Evolutionary conservation across 106 monocot species (phyloP).

Genomic region (Platanthera zijinensis): DNA sequence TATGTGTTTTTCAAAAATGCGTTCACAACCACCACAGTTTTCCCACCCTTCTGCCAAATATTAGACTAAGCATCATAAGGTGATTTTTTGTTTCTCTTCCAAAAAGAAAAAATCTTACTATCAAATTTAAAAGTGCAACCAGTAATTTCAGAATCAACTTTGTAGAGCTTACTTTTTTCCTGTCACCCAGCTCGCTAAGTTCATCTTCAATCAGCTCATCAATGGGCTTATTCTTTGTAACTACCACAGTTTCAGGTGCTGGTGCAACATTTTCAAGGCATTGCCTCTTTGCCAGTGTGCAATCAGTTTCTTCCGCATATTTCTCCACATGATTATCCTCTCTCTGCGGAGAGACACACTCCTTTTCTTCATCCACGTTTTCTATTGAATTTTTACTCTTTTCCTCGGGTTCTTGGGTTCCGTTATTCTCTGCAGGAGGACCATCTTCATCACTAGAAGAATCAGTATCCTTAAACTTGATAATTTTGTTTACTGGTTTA

Average conservation of each 20-base stretch:
- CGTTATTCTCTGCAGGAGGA: slow-evolving; percentile 19
- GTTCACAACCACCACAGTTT: too few species aligned
- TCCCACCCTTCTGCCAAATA: not conserved
- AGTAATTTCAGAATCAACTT: not conserved
- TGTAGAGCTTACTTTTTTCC: slow-evolving; percentile 66
- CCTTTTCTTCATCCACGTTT: slow-evolving; percentile 17
- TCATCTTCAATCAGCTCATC: slow-evolving; percentile 93
- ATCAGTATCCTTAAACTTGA: slow-evolving; percentile 63
- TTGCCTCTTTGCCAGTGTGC: slow-evolving; percentile 43
- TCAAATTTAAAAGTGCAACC: not conserved
- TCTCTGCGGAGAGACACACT: slow-evolving; percentile 3
- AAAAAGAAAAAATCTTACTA: not conserved
- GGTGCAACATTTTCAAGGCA: slow-evolving; percentile 19
- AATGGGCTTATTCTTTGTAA: slow-evolving; percentile 46
- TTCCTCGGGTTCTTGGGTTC: slow-evolving; percentile 14
- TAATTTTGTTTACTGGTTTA: slow-evolving; percentile 57
- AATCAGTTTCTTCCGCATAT: slow-evolving; percentile 21
- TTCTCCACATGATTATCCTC: slow-evolving; percentile 18
- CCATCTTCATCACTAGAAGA: slow-evolving; percentile 55
- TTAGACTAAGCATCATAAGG: not conserved
- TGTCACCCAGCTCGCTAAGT: slow-evolving; percentile 65
- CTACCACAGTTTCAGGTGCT: slow-evolving; percentile 9
- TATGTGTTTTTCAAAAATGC: too few species aligned
- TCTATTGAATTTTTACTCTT: slow-evolving; percentile 11
- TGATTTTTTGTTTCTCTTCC: not conserved